Evolutionary conservation across 164 flowering plant genomes (phyloP), one percentile per base, ranked within the genome.

Genomic region (Tetracentron sinense): DNA sequence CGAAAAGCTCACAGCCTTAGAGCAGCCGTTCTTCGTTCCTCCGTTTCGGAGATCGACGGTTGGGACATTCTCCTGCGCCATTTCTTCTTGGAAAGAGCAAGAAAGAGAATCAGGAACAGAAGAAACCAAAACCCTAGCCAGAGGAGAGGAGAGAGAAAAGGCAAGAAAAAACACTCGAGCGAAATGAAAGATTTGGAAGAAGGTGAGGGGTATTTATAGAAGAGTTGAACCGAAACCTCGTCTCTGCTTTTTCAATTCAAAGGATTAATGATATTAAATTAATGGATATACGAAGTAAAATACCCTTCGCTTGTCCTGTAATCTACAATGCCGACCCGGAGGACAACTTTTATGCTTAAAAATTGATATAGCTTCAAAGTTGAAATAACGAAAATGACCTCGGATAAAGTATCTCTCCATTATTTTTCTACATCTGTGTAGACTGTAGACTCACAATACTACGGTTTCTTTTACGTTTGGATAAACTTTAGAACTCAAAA

Each of bases 161-260:
- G 54, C 22, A 38, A 29, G 55, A 22, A 25, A 8, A 25, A 29
- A 27, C 20, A 33, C n/a, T n/a, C n/a, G n/a, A n/a, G n/a, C n/a
- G n/a, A n/a, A 33, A 54, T 22, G 61, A 67, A 42, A 19, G 17
- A 56, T 12, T 8, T 15, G 20, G 29, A 30, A 0, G 44, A 20
- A 47, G 23, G 61, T 6, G 28, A 56, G 33, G 64, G 60, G 62
- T 26, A 61, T 77, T 69, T 76, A 79, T 75, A 75, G 69, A 76
- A 67, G 81, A 69, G 73, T 64, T 19, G 79, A 75, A 71, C 68
- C 75, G 77, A 70, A 82, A 79, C 74, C 80, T 85, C 75, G 50
- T 66, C 47, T 35, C 38, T 4, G 10, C 10, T 33, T 4, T 4
- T 4, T 4, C 4, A 33, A 33, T 33, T 33, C 10, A 33, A 33